Base-by-base conservation (phyloP, 345 rosid species). In the Salix koriyanagi region DNA sequence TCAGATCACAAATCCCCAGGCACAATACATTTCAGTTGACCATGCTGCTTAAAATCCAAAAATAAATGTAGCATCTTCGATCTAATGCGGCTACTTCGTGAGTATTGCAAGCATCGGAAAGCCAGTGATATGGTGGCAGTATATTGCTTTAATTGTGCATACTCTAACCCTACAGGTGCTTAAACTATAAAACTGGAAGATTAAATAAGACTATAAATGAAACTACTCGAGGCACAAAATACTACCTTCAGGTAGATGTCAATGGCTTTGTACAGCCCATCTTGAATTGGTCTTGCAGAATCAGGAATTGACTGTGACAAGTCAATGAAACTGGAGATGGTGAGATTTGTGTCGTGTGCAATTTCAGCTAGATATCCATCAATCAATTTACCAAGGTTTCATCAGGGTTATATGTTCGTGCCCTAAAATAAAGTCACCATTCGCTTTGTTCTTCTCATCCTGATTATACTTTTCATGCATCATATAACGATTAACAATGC, bases 181-280 rank as follows among this genome's bases (percentile, higher is more conserved):
- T 15, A 60, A 32, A 16, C 16, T 11, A 72, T 36, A 34, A 12
- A 37, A 39, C 6, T 19, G 10, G 42, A 62, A 42, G 25, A 13
- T 23, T 62, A 62, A 62, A 28, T 14, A 44, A 25, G 11, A 61
- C 7, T 7, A 16, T 18, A 44, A 58, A 48, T 66, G 67, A 21
- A 44, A 61, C 19, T 26, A 13, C 6, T 44, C 28, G 50, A 16
- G 42, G 3, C 14, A 10, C 61, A 69, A 44, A 78, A 76, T 4
- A 39, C 16, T 87, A 93, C 99, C 96, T 90, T 90, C 70, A 95
- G 86, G 88, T 84, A 95, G 74, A 75, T 64, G 77, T 91, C 97
- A 66, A 95, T 87, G 76, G 99, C 97, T 76, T 87, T 90, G 87
- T 95, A 95, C 14, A 95, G 79, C 50, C 89, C 89, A 65, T 95